Base-by-base conservation (phyloP, 1,139 yeast species). In the Yamadazyma spencermartinsiae region DNA sequence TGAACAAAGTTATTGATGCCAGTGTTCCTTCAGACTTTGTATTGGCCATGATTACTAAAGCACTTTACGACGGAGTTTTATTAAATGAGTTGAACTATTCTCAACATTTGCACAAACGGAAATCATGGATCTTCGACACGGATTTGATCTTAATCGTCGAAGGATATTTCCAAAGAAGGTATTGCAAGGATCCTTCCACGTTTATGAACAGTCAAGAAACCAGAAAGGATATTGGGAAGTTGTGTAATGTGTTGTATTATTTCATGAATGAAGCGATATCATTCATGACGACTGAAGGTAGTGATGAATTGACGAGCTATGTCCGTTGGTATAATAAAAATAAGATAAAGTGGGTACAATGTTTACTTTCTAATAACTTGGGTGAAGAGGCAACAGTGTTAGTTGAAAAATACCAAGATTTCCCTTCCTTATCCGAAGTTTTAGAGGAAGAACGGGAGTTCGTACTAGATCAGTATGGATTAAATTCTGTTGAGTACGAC, bases 381-480 rank as follows among this genome's bases (percentile, higher is more conserved):
- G 60, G 68, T 18, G 61, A 61, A 8, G 80, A 79, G 28, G 87
- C 90, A 0, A 59, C 82, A 14, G 63, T 65, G n/a, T 69, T 88
- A 31, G 78, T 88, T 1, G 95, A 87, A 50, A 66, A 69, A 25
- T 85, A 80, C 55, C 60, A 65, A 17, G 95, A 88, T 54, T 74
- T 84, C 50, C 65, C 76, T 16, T 78, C 90, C 1, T 63, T 89
- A 32, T 84, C 82, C 0, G 79, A 76, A 43, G 75, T 88, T 5
- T 63, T 86, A 19, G 84, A 80, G 34, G 67, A 73, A 17, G 80
- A 80, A 46, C 65, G 79, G 45, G 70, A 63, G 19, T 49, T 43
- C 14, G 56, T 71, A 1, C 39, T 55, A 6, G 58, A 53, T 19
- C 58, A 54, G n/a, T 60, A 59, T 17, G 56, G 60, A 1, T 6